Evolutionary conservation across 352 stramenopile species (phyloP), one percentile per base, ranked within the genome.

Genomic region (Elongisporangium prolatum): DNA sequence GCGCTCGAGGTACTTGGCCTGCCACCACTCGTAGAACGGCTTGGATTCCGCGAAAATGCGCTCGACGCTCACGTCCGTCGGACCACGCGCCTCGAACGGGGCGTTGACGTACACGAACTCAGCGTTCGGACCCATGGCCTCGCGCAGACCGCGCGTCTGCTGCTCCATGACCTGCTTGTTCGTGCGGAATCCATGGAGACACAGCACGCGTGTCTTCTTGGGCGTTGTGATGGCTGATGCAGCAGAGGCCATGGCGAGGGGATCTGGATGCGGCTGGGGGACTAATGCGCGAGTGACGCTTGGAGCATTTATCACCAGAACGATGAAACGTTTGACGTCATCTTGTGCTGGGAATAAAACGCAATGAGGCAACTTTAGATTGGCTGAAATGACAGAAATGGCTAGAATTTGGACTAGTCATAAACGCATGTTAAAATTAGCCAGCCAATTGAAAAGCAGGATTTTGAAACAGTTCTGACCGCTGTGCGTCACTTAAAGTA

Each of bases 61-160:
- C 38, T 84, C 67, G 44, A 95, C 79, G 21, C 71, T 60, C 21
- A 76, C 60, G 17, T 92, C 81, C 10, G 74, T 84, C 17, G 69
- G 81, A 0, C 83, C 86, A 11, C 71, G 75, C 3, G 83, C 74
- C 56, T 82, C 63, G 44, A 82, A 81, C 1, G 75, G 71, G 4
- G 67, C 84, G 24, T 93, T 80, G 22, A 93, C 61, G 54, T 80
- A 91, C 48, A 88, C 68, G 57, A 88, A 91, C 65, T 91, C 84
- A 50, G 76, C 70, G 25, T 69, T 67, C 22, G 77, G 68, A 6
- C 78, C 84, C 25, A 93, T 61, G n/a, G 71, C 77, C 2, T 81
- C 63, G 25, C 75, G 80, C 18, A 93, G 56, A 0, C 76, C 77
- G 17, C 72, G 75, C 4, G 67, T 81, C 64, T 93, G 84, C 56